These are phyloP conservation scores for Quercus lobata DNA, from an alignment of 331 rosid genomes.

Conservation along the genomic window DNA sequence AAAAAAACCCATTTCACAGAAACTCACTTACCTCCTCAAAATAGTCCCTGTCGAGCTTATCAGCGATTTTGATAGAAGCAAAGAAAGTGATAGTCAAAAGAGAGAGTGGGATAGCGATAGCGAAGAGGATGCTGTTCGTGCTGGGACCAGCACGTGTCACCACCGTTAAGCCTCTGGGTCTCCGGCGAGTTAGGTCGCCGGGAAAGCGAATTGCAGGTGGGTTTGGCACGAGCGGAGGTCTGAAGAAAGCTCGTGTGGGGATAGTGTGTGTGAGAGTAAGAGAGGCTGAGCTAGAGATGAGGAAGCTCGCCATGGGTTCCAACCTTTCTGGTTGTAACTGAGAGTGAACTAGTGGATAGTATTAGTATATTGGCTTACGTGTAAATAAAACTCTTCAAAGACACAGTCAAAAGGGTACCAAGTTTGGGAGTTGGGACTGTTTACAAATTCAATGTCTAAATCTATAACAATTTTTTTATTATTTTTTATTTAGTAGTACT, in stretches of 20 bases:
- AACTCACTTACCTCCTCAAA: slow-evolving; percentile 51
- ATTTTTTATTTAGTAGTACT: no score
- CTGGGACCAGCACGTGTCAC: slow-evolving; percentile 58
- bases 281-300: slow-evolving; percentile 27
- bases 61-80: slow-evolving; percentile 54
- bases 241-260: slow-evolving; percentile 19
- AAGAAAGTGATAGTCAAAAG: slow-evolving; percentile 53
- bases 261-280: background rate
- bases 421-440: no score
- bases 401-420: no score
- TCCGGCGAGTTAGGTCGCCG: slow-evolving; percentile 7
- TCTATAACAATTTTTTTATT: no score
- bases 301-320: slow-evolving; percentile 37
- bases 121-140: slow-evolving; percentile 43
- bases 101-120: slow-evolving; percentile 63
- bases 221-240: slow-evolving; percentile 3
- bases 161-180: slow-evolving; percentile 29
- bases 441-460: no score
- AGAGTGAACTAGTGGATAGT: background rate
- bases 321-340: background rate
- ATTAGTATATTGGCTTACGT: background rate
- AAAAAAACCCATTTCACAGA: background rate
- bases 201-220: background rate
- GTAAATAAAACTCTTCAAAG: no score
- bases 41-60: slow-evolving; percentile 60